Evolutionary conservation across 345 rosid species (phyloP), one percentile per base, ranked within the genome.

Genomic region (Barbarea vulgaris): DNA sequence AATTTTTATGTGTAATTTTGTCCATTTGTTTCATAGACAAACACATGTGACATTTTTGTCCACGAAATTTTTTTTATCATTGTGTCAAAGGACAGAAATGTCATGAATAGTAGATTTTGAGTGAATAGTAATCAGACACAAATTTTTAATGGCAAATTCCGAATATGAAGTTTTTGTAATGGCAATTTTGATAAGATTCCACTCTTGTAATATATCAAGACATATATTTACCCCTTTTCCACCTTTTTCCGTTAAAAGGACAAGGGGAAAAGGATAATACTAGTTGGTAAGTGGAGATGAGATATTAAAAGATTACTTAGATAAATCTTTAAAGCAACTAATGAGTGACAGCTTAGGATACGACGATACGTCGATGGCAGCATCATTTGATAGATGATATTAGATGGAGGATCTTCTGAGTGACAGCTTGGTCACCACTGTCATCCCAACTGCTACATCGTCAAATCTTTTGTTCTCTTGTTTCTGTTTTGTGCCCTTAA

Each of bases 391-490:
- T 28, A 21, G 55, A 42, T 44, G 48, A 41, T 14, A 14, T 41
- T 13, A 41, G 46, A 51, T 57, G 30, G 54, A 75, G 62, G 17
- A 68, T 68, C 64, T 51, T 61, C 39, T 6, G 6, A 62, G 64
- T 53, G 69, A 76, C 75, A 76, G 69, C 79, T 67, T 76, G 30
- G 33, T 54, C 57, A 76, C 64, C 44, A 27, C 70, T 76, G 75
- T 76, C 70, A 52, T 61, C 64, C 75, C 64, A 69, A 69, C 65
- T 76, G 58, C 64, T 76, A 19, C 55, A 28, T 25, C 55, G 24
- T 42, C 64, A 69, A 69, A 28, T 76, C 57, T 68, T 68, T 68
- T 76, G 73, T 67, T 46, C 36, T 56, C 55, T 73, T 42, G 64
- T 73, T 30, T 7, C 51, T 74, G 64, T 44, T 74, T 46, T 65